phyloP scores from a whole-genome alignment of 768 basidiomycete species.

The Udeniomyces megalosporus region DNA sequence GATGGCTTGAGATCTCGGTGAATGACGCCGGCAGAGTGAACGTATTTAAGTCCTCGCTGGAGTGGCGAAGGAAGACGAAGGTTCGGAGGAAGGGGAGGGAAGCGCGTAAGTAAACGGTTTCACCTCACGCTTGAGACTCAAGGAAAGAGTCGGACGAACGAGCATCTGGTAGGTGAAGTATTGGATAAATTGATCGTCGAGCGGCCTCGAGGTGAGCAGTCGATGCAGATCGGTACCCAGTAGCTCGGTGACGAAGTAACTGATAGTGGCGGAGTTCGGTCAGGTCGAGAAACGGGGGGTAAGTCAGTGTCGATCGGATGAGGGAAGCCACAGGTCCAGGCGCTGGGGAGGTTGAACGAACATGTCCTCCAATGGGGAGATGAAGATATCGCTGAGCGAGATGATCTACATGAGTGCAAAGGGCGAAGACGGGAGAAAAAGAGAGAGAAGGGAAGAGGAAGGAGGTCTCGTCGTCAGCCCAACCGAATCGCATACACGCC shows the following conservation, averaged over 20 bases:
- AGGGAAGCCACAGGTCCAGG: too few species aligned
- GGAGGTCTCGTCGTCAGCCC: too few species aligned
- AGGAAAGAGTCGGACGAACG: conserved; percentile 42
- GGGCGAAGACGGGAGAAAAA: too few species aligned
- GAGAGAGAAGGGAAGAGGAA: not conserved
- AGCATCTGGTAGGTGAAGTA: conserved; percentile 99
- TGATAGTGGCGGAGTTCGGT: conserved; percentile 31
- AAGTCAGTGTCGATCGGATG: too few species aligned
- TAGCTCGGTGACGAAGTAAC: conserved; percentile 97
- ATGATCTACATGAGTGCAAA: conserved; percentile 93
- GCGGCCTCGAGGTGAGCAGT: conserved; percentile 84
- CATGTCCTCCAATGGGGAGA: conserved; percentile 95
- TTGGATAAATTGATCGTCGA: conserved; percentile 99
- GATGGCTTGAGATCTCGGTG: conserved; percentile 99
- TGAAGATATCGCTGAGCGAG: conserved; percentile 96
- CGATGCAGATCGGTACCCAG: conserved; percentile 97
- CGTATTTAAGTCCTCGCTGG: conserved; percentile 95
- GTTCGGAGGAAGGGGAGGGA: too few species aligned
- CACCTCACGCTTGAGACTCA: too few species aligned
- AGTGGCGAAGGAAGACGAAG: too few species aligned
- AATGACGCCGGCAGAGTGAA: conserved; percentile 96
- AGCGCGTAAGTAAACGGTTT: too few species aligned
- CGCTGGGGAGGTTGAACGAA: too few species aligned
- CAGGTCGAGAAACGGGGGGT: too few species aligned
- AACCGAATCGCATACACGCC: too few species aligned